Evolutionary conservation across 768 basidiomycete species (phyloP).

Genomic region (Naganishia friedmannii): DNA sequence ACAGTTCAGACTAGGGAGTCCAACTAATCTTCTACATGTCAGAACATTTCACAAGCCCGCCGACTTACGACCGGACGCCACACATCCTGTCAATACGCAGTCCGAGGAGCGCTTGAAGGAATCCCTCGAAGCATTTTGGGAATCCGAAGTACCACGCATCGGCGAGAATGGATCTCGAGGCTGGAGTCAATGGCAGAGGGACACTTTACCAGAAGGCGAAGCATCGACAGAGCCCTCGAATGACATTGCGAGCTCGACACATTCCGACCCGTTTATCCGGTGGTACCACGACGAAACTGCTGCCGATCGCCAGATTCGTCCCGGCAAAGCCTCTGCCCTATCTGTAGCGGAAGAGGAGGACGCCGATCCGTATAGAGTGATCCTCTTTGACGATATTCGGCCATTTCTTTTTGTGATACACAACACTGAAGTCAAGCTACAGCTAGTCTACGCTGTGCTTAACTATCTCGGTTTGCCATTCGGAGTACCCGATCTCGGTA

Average conservation of each 20-base stretch:
- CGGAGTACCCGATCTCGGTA: slow-evolving; percentile 48
- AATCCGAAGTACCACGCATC: slow-evolving; percentile 50
- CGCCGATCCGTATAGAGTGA: slow-evolving; percentile 52
- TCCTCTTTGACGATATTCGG: slow-evolving; percentile 53
- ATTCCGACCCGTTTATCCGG: slow-evolving; percentile 41
- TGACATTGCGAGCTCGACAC: slow-evolving; percentile 4
- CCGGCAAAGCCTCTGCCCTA: slow-evolving; percentile 42
- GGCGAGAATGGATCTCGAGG: slow-evolving; percentile 50
- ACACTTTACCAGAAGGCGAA: neutral
- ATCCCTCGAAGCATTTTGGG: slow-evolving; percentile 53
- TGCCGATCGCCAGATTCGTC: slow-evolving; percentile 31
- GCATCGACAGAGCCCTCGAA: slow-evolving; percentile 9
- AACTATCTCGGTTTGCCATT: slow-evolving; percentile 53
- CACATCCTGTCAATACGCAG: neutral
- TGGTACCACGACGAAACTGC: slow-evolving; percentile 47
- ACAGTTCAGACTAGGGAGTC: neutral
- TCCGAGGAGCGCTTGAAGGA: slow-evolving; percentile 32
- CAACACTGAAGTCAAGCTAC: slow-evolving; percentile 41
- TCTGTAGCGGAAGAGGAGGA: slow-evolving; percentile 41
- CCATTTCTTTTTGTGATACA: slow-evolving; percentile 51
- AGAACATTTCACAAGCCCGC: slow-evolving; percentile 45
- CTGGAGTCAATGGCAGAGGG: slow-evolving; percentile 37
- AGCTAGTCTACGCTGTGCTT: slow-evolving; percentile 52
- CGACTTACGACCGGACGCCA: slow-evolving; percentile 19
- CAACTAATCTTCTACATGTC: neutral